Evolutionary conservation across 2,329 filamentous ascomycete species (phyloP).

Genomic region (Curvularia eragrostidis): DNA sequence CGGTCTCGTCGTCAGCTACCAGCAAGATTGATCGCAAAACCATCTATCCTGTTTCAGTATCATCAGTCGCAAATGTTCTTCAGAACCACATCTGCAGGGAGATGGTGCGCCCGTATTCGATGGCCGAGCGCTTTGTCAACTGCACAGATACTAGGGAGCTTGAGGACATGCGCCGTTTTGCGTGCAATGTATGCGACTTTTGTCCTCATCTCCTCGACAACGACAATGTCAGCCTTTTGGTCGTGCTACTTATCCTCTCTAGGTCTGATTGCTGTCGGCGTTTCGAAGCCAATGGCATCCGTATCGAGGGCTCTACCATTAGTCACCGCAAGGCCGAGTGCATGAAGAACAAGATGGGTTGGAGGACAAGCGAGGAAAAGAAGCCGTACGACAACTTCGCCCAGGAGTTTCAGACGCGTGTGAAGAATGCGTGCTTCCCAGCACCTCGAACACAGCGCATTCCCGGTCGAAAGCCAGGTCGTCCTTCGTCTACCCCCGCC

Average conservation of each 20-base stretch:
- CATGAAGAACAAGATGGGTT: slow-evolving; percentile 49
- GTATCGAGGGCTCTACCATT: slow-evolving; percentile 49
- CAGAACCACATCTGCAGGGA: slow-evolving; percentile 46
- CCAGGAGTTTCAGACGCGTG: slow-evolving; percentile 44
- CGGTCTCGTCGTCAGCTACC: slow-evolving; percentile 47
- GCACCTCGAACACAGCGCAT: slow-evolving; percentile 34
- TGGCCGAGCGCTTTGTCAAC: slow-evolving; percentile 45
- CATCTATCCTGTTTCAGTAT: slow-evolving; percentile 47
- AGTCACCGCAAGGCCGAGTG: slow-evolving; percentile 48
- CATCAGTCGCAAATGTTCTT: slow-evolving; percentile 43
- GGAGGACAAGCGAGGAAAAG: slow-evolving; percentile 42
- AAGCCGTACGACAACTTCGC: slow-evolving; percentile 48
- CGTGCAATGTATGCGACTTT: slow-evolving; percentile 46
- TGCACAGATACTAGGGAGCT: slow-evolving; percentile 44
- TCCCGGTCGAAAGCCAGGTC: slow-evolving; percentile 25
- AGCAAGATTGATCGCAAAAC: slow-evolving; percentile 42
- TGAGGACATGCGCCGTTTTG: slow-evolving; percentile 42
- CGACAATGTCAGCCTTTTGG: slow-evolving; percentile 47
- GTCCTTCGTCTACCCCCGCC: slow-evolving; percentile 30
- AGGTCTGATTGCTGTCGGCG: slow-evolving; percentile 46
- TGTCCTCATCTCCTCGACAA: slow-evolving; percentile 50
- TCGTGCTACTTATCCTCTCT: slow-evolving; percentile 46
- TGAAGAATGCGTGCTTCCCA: slow-evolving; percentile 45
- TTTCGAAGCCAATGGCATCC: slow-evolving; percentile 48
- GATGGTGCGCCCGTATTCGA: slow-evolving; percentile 44